Conservation (phyloP, 2,329 filamentous ascomycete genomes). For the Gnomoniopsis sp. region DNA sequence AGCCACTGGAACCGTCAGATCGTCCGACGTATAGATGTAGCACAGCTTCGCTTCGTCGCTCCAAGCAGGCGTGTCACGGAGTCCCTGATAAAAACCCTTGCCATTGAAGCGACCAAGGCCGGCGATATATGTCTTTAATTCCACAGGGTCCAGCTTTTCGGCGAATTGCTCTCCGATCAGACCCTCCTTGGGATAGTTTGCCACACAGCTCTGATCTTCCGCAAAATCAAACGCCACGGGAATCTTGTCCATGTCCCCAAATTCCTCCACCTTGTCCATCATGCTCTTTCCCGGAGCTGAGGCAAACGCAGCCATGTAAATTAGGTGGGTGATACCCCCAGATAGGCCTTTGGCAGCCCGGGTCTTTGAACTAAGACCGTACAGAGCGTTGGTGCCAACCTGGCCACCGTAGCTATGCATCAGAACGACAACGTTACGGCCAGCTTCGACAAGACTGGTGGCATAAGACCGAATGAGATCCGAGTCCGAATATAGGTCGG, state of each 20-base stretch:
- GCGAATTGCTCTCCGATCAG: background rate
- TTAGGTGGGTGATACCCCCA: slow-evolving; percentile 24
- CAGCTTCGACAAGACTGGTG: slow-evolving; percentile 20
- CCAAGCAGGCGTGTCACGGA: slow-evolving; percentile 1
- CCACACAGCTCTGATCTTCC: slow-evolving; percentile 1
- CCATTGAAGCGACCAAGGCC: background rate
- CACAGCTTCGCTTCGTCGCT: background rate
- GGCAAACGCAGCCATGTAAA: slow-evolving; percentile 17
- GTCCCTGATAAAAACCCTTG: background rate
- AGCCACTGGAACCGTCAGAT: slow-evolving; percentile 2
- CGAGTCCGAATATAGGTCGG: slow-evolving; percentile 21
- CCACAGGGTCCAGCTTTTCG: background rate
- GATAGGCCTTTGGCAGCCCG: slow-evolving; percentile 14
- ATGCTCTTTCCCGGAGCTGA: background rate
- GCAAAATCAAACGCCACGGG: background rate
- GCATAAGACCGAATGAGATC: slow-evolving; percentile 20
- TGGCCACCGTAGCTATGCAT: slow-evolving; percentile 28
- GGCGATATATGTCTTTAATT: background rate
- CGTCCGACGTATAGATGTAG: slow-evolving; percentile 9
- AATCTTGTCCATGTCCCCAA: background rate
- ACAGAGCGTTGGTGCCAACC: slow-evolving; percentile 25
- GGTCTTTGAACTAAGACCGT: slow-evolving; percentile 18
- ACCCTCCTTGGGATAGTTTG: background rate
- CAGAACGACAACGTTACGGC: slow-evolving; percentile 20
- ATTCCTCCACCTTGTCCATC: slow-evolving; percentile 2